Evolutionary conservation across 2,329 filamentous ascomycete species (phyloP), one percentile per base, ranked within the genome.

Genomic region (Aspergillus ruber): DNA sequence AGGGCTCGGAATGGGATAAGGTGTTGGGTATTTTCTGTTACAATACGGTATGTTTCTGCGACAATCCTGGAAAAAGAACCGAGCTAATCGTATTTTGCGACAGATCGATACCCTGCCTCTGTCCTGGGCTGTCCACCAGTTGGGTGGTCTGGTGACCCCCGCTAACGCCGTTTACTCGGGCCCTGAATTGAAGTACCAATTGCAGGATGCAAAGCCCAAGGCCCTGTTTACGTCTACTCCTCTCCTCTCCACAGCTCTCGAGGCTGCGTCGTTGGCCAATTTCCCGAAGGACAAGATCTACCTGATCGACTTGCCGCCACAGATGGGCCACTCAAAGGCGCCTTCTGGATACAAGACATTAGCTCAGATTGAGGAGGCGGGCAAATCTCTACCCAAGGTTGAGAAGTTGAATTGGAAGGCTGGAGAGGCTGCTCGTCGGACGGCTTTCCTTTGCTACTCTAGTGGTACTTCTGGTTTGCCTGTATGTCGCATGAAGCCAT

Each of bases 1-100:
- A 81, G 48, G 87, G 85, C 10, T 80, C 81, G 0, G 86, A 90
- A 63, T 93, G 85, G 84, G 87, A 93, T 59, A 89, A 90, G 65
- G 85, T 90, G 20, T 73, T 88, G 42, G 84, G 76, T 4, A 73
- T 90, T 23, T 94, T 88, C 69, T 84, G 84, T n/a, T 68, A 90
- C 50, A 94, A 94, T 63, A 88, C 87, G 25, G 85, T 88, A 68
- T 50, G 78, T 63, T 27, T 4, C 32, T 21, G 15, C 25, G 6
- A 12, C 49, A 41, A 41, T 39, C 29, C 13, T 8, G 6, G 15
- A 3, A 4, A 25, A 36, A 36, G 25, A 27, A 35, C 17, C 17
- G 18, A 39, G 9, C 36, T 39, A 12, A 39, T 39, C 9, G 18
- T 18, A n/a, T 39, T 7, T 35, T 6, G 35, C 15, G 27, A 33